A percentile compares a stretch with the other conserved stretches of the same genome.
Evolutionary conservation across 2,329 filamentous ascomycete genomes (phyloP).

Genomic region (Daldinia eschscholtzii): DNA sequence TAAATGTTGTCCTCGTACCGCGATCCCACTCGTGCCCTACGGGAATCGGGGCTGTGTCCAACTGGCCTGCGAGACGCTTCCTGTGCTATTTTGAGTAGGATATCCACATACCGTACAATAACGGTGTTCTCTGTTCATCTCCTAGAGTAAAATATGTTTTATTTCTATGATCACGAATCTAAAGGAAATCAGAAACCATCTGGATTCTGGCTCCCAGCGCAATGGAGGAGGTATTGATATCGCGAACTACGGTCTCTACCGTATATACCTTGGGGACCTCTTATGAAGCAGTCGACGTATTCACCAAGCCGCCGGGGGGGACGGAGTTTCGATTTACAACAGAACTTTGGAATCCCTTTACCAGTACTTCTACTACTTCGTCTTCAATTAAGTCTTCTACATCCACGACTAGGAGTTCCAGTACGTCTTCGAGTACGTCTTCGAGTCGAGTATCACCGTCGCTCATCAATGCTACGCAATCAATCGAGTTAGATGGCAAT

Average conservation of each 20-base stretch:
- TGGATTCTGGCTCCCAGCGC: background rate
- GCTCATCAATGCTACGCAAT: conserved; percentile 9
- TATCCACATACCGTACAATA: conserved; percentile 11
- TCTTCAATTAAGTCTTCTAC: conserved; percentile 9
- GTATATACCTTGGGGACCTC: conserved; percentile 14
- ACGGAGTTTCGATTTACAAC: conserved; percentile 15
- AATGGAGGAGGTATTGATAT: conserved; percentile 24
- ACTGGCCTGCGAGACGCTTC: background rate
- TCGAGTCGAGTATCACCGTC: conserved; percentile 7
- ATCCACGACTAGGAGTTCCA: conserved; percentile 13
- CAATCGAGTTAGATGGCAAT: background rate
- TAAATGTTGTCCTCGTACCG: conserved; percentile 2
- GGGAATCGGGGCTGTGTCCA: conserved; percentile 20
- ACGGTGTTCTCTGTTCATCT: conserved; percentile 7
- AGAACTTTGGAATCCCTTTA: conserved; percentile 26
- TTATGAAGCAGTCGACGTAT: conserved; percentile 29
- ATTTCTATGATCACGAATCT: background rate
- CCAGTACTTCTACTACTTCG: conserved; percentile 14
- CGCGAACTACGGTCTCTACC: conserved; percentile 26
- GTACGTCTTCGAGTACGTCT: background rate
- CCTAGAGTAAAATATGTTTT: background rate
- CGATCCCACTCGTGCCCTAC: conserved; percentile 13
- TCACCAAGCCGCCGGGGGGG: conserved; percentile 18
- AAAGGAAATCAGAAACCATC: background rate
- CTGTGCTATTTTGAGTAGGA: conserved; percentile 13